Percentiles rank a stretch among this genome's conserved stretches.
Conservation (phyloP, 495 filamentous ascomycete species). For the Achaetomiella virescens region DNA sequence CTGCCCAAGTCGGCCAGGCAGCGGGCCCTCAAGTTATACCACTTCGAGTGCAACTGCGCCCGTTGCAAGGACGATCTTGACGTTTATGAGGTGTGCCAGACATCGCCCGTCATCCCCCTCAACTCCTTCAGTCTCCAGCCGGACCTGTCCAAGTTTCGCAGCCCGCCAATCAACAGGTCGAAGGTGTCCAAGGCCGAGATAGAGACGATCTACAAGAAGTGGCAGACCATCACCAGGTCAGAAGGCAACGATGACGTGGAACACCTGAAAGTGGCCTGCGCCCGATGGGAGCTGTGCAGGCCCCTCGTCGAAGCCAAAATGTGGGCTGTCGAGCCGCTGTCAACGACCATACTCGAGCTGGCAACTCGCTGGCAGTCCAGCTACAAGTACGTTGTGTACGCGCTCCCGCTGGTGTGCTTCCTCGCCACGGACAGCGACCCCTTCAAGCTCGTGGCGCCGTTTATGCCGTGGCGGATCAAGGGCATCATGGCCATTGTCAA, state of each 20-base stretch:
- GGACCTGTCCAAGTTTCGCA: constrained; percentile 17
- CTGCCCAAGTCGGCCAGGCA: constrained; percentile 28
- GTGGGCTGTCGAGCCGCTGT: constrained; percentile 39
- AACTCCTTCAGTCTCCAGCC: constrained; percentile 31
- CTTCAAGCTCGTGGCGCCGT: constrained; percentile 33
- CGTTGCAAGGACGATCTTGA: constrained; percentile 39
- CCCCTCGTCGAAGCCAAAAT: constrained; percentile 30
- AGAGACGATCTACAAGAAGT: constrained; percentile 23
- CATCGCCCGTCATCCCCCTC: constrained; percentile 31
- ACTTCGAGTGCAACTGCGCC: constrained; percentile 39
- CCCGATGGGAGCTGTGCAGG: constrained; percentile 33
- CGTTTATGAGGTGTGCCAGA: constrained; percentile 37
- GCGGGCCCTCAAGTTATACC: constrained; percentile 32
- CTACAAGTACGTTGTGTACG: constrained; percentile 23
- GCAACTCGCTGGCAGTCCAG: constrained; percentile 23
- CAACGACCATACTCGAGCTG: constrained; percentile 21
- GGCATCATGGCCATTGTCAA: constrained; percentile 34
- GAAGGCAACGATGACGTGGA: constrained; percentile 8
- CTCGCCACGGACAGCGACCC: constrained; percentile 32
- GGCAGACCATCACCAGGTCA: constrained; percentile 3
- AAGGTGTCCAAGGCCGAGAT: constrained; percentile 11
- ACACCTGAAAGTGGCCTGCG: constrained; percentile 9
- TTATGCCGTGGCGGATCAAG: constrained; percentile 33
- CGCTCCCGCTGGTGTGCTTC: constrained; percentile 35
- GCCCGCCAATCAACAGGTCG: constrained; percentile 23